Base-by-base conservation (phyloP, 306 rosid genomes). In the Lathyrus tuberosus region DNA sequence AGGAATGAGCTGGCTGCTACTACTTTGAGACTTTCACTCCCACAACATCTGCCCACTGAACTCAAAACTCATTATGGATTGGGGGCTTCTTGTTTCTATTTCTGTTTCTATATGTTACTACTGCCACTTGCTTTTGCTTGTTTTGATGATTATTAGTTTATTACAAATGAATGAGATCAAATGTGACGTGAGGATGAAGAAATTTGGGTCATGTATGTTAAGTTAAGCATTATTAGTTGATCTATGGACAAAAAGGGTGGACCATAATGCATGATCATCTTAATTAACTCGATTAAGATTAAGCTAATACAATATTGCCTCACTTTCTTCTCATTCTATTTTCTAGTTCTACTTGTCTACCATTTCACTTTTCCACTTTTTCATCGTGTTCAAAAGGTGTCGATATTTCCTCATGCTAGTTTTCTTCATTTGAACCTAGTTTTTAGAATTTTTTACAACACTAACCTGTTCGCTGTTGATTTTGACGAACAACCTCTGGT, bases 1-100 rank as follows among this genome's bases (percentile, higher is more conserved):
- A 48, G 26, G 74, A 38, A 82, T 84, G 72, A 89, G 96, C 91
- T 91, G 96, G 91, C 81, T 59, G 52, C 96, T 82, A 91, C 94
- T 87, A 52, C n/a, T 53, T 53, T 22, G 8, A 26, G 33, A 20
- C 57, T 51, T 78, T 71, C 22, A 4, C 89, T 84, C 76, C 73
- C 20, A 6, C 30, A n/a, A 28, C 65, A 1, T 35, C 2, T 54
- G 65, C 75, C 87, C 88, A 79, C 81, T 70, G 65, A 68, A 30
- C 65, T 8, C 5, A 58, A 51, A 18, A 51, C 57, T 58, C 18
- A 20, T 33, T 60, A 60, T 11, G 47, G 10, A 48, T 3, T 48
- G 42, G 44, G 53, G 65, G 5, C 12, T 54, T 53, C 62, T 17
- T 10, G 17, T 59, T 70, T 71, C 76, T 49, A 16, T 15, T 59